Conservation (phyloP, 805 yeast species). For the Kurtzmaniella fragi region DNA sequence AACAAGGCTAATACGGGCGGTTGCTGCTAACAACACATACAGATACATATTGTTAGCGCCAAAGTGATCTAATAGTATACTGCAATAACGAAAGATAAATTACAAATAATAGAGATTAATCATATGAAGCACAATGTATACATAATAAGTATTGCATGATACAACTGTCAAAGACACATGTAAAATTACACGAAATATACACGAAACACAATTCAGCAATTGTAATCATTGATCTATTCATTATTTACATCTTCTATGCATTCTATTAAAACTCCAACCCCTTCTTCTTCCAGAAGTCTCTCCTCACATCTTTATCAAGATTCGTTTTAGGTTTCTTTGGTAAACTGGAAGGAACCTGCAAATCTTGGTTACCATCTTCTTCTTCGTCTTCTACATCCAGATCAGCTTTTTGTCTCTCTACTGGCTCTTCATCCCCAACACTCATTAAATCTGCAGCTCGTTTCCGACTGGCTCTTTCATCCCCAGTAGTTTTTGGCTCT, state of each 20-base stretch:
- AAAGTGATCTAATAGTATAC: no score
- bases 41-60: no score
- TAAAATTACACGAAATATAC: no score
- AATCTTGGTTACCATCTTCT: constrained; percentile 4
- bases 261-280: constrained; percentile 27
- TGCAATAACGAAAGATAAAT: no score
- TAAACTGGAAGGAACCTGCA: constrained; percentile 3
- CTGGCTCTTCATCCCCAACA: constrained; percentile 7
- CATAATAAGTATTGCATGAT: no score
- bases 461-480: constrained; percentile 5
- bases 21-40: neutral
- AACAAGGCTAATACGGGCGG: neutral
- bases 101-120: no score
- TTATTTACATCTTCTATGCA: neutral
- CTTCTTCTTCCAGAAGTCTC: constrained; percentile 40
- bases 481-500: constrained; percentile 3
- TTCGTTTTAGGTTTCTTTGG: constrained; percentile 11
- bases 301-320: constrained; percentile 28
- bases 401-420: neutral
- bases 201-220: neutral
- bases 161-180: no score
- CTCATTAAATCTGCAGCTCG: constrained; percentile 19
- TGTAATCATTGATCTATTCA: neutral
- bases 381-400: constrained; percentile 14
- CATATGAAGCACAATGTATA: no score